phyloP scores from a whole-genome alignment of 768 basidiomycete species.

The Fomitopsis serialis region DNA sequence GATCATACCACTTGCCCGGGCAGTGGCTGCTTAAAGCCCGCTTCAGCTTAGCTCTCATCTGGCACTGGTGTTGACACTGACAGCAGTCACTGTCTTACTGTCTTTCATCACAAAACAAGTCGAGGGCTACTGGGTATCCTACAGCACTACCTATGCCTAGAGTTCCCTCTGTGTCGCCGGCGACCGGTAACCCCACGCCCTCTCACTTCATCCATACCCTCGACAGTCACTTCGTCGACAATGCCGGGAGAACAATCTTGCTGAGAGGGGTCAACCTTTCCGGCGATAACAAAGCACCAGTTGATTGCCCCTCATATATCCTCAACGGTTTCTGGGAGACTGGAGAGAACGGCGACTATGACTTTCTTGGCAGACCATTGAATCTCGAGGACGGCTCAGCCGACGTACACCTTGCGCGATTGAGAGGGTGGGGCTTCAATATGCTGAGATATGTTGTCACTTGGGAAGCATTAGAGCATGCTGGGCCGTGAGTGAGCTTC shows the following conservation, averaged over 20 bases:
- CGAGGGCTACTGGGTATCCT: no score
- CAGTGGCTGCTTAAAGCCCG: no score
- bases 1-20: no score
- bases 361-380: conserved; percentile 74
- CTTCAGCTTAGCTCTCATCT: no score
- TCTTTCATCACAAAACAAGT: no score
- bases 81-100: no score
- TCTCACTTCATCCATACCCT: conserved; percentile 61
- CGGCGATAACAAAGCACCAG: conserved; percentile 82
- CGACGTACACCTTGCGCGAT: conserved; percentile 79
- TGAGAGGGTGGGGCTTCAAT: conserved; percentile 93
- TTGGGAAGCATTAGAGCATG: conserved; percentile 94
- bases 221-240: conserved; percentile 68
- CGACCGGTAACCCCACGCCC: conserved; percentile 44
- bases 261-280: conserved; percentile 95
- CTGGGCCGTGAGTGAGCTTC: conserved; percentile 78
- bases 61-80: no score
- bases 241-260: conserved; percentile 67
- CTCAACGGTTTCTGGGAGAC: conserved; percentile 79
- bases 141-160: conserved; percentile 36
- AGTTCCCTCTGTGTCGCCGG: conserved; percentile 53
- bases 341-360: conserved; percentile 63
- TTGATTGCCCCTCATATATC: conserved; percentile 59
- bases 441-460: conserved; percentile 78
- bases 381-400: conserved; percentile 82